A percentile compares a stretch with the other conserved stretches of the same genome.
phyloP scores from a whole-genome alignment of 805 yeast species.

The Saturnispora hagleri region DNA sequence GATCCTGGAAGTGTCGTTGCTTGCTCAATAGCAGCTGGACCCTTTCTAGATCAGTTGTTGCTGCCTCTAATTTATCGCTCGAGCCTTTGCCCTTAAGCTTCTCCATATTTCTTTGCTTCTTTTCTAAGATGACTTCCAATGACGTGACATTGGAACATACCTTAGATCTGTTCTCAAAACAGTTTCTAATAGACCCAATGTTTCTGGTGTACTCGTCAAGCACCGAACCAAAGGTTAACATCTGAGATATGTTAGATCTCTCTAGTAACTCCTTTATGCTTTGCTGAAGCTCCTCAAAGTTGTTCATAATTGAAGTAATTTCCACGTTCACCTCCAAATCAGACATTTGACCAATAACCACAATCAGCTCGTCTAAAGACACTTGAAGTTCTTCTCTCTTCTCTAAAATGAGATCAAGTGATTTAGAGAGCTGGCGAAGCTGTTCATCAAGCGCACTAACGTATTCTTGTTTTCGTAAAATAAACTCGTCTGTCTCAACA shows the following conservation, averaged over 20 bases:
- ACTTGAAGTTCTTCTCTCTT: conserved; percentile 69
- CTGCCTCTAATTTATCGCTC: conserved; percentile 48
- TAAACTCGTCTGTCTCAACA: conserved; percentile 71
- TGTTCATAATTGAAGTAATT: conserved; percentile 52
- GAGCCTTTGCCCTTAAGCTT: conserved; percentile 37
- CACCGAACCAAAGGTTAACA: conserved; percentile 76
- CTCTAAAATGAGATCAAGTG: conserved; percentile 62
- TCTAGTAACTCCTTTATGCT: conserved; percentile 66
- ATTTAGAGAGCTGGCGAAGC: conserved; percentile 55
- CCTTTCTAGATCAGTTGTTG: conserved; percentile 50
- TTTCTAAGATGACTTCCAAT: conserved; percentile 34
- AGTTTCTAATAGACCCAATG: conserved; percentile 63
- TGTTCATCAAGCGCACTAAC: conserved; percentile 67
- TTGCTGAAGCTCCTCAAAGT: conserved; percentile 64
- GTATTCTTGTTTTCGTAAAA: conserved; percentile 57
- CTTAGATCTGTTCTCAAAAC: conserved; percentile 67
- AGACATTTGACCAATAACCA: conserved; percentile 48
- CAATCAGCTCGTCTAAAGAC: conserved; percentile 57
- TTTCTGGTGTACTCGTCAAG: conserved; percentile 79
- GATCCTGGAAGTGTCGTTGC: conserved; percentile 53
- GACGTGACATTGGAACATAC: conserved; percentile 37
- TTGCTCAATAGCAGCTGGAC: conserved; percentile 44
- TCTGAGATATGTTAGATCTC: conserved; percentile 75
- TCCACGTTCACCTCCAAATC: conserved; percentile 65
- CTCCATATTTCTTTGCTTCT: conserved; percentile 37